Percentiles rank a stretch among this genome's conserved stretches.
phyloP scores from a whole-genome alignment of 108 stramenopile genomes.

The Nitzschia inconspicua region DNA sequence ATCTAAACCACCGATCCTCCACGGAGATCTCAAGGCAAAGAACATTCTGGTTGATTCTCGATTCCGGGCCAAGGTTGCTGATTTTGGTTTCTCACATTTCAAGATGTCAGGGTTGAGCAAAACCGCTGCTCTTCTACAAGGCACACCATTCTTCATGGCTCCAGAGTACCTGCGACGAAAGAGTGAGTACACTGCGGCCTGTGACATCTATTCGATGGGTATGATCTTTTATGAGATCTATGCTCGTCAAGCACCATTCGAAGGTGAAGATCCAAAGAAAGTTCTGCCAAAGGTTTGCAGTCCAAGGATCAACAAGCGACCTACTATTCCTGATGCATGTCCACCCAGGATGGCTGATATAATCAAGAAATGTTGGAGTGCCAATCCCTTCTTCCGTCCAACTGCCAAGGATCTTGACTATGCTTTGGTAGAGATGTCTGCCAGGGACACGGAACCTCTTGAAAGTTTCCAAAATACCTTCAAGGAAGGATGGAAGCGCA shows the following conservation, averaged over 20 bases:
- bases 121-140: slow-evolving; percentile 32
- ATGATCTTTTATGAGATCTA: slow-evolving; percentile 58
- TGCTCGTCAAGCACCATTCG: slow-evolving; percentile 42
- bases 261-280: slow-evolving; percentile 32
- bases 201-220: slow-evolving; percentile 64
- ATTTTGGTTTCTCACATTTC: slow-evolving; percentile 48
- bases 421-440: slow-evolving; percentile 1
- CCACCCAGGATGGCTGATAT: slow-evolving; percentile 12
- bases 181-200: slow-evolving; percentile 32
- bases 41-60: slow-evolving; percentile 49
- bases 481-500: not conserved
- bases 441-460: slow-evolving; percentile 11
- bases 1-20: slow-evolving; percentile 46
- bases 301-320: slow-evolving; percentile 28
- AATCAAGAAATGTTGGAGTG: slow-evolving; percentile 28
- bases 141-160: slow-evolving; percentile 96
- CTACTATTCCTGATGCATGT: slow-evolving; percentile 8
- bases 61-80: slow-evolving; percentile 56
- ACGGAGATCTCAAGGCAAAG: slow-evolving; percentile 40
- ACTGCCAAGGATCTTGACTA: slow-evolving; percentile 27
- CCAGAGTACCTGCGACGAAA: slow-evolving; percentile 64
- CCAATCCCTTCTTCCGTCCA: slow-evolving; percentile 26
- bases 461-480: not conserved
- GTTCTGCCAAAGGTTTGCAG: slow-evolving; percentile 24
- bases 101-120: slow-evolving; percentile 20